Evolutionary conservation across 805 yeast species (phyloP).

Genomic region (Cyberlindnera veronae): DNA sequence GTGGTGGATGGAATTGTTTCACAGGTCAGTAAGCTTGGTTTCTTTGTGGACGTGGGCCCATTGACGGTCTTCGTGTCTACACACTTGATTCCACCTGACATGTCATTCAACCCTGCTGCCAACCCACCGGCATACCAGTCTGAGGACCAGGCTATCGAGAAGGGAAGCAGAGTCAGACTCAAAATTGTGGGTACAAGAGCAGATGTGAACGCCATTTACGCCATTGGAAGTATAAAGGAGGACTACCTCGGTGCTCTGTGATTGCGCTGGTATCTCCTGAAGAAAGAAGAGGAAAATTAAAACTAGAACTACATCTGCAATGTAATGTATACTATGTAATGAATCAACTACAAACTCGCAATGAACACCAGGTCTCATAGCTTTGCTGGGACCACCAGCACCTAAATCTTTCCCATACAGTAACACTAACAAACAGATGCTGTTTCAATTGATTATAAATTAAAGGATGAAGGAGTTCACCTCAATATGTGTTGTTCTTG

Average conservation of each 20-base stretch:
- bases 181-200: conserved; percentile 97
- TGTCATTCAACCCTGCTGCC: conserved; percentile 90
- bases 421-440: no score
- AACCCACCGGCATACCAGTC: conserved; percentile 98
- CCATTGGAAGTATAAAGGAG: conserved; percentile 96
- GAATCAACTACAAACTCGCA: conserved; percentile 2
- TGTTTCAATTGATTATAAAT: no score
- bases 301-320: neutral
- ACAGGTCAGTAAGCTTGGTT: conserved; percentile 90
- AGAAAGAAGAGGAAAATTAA: neutral
- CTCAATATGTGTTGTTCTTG: no score
- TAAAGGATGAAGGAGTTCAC: neutral
- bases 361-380: no score
- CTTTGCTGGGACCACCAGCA: no score
- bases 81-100: conserved; percentile 90
- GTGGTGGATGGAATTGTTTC: conserved; percentile 97
- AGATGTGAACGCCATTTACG: conserved; percentile 95
- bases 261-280: neutral
- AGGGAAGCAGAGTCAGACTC: conserved; percentile 89
- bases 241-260: conserved; percentile 88
- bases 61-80: conserved; percentile 91
- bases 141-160: conserved; percentile 91
- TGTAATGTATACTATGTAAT: conserved; percentile 7
- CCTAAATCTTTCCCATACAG: no score
- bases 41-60: conserved; percentile 98